Percentiles rank a stretch among this genome's conserved stretches.
These are phyloP conservation scores for Hypoxylon sp. DNA, from an alignment of 2,329 filamentous ascomycete species.

Conservation along the genomic window DNA sequence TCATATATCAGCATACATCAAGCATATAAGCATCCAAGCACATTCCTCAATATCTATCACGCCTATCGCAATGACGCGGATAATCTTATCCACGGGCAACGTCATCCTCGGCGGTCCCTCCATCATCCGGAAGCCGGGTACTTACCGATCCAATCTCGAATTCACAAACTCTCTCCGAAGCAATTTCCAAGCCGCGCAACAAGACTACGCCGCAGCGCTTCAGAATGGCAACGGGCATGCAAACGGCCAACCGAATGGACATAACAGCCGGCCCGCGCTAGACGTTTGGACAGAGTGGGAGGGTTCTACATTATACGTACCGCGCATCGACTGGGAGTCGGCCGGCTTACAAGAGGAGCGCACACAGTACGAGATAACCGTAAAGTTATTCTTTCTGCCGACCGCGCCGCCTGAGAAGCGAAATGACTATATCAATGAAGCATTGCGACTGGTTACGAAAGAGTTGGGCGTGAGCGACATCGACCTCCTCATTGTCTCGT, in stretches of 20 bases:
- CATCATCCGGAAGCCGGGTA: slow-evolving; percentile 83
- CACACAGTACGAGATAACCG: slow-evolving; percentile 90
- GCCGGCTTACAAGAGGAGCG: slow-evolving; percentile 84
- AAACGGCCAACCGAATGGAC: slow-evolving; percentile 52
- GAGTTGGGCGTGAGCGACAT: slow-evolving; percentile 83
- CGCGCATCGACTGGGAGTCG: slow-evolving; percentile 79
- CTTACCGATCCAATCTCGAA: slow-evolving; percentile 91
- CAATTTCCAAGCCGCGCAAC: slow-evolving; percentile 83
- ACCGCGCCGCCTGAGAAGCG: slow-evolving; percentile 75
- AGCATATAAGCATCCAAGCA: slow-evolving; percentile 7
- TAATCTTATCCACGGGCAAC: slow-evolving; percentile 66
- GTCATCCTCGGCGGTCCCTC: slow-evolving; percentile 88
- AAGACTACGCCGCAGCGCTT: slow-evolving; percentile 65
- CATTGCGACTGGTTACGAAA: slow-evolving; percentile 82
- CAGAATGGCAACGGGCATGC: slow-evolving; percentile 48
- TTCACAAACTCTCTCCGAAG: slow-evolving; percentile 88
- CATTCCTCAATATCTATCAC: background rate
- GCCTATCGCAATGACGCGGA: slow-evolving; percentile 47
- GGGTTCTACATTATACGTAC: slow-evolving; percentile 77
- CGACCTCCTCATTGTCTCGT: slow-evolving; percentile 92
- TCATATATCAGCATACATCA: slow-evolving; percentile 6
- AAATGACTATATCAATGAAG: slow-evolving; percentile 80
- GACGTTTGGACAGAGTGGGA: slow-evolving; percentile 78
- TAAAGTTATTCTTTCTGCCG: slow-evolving; percentile 94
- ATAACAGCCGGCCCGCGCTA: slow-evolving; percentile 52